Evolutionary conservation across 768 basidiomycete genomes (phyloP).

Genomic region (Tricholoma saponaceum): DNA sequence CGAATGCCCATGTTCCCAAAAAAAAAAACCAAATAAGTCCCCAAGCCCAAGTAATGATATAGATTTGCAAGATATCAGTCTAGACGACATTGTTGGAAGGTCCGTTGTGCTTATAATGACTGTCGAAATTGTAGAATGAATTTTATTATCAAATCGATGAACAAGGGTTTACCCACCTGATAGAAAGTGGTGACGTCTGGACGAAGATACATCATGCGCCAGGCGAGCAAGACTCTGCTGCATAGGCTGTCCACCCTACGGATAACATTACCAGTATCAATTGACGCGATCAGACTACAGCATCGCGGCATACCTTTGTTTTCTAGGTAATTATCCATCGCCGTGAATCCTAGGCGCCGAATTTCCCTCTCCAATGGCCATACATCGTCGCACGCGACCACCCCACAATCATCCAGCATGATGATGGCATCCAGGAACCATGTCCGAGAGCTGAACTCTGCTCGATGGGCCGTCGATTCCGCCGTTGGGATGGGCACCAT

Average conservation of each 20-base stretch:
- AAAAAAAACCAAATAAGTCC: background rate
- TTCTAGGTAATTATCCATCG: constrained; percentile 46
- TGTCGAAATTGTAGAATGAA: background rate
- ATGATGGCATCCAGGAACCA: constrained; percentile 47
- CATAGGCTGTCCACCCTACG: constrained; percentile 19
- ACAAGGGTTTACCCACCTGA: background rate
- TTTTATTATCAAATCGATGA: background rate
- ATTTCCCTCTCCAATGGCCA: constrained; percentile 46
- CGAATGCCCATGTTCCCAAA: background rate
- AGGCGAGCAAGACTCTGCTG: constrained; percentile 14
- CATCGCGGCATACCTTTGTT: constrained; percentile 30
- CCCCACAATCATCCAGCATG: constrained; percentile 44
- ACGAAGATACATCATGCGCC: background rate
- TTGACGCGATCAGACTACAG: background rate
- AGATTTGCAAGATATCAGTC: background rate
- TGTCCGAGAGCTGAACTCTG: constrained; percentile 41
- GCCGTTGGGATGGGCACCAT: constrained; percentile 35
- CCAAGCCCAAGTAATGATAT: background rate
- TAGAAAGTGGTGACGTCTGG: background rate
- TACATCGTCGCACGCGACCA: constrained; percentile 44
- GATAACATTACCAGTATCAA: background rate
- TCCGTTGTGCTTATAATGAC: background rate
- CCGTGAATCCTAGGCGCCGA: constrained; percentile 39
- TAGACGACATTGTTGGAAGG: background rate
- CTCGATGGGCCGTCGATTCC: constrained; percentile 20